Base-by-base conservation (phyloP, 495 filamentous ascomycete species). In the Podospora conica region DNA sequence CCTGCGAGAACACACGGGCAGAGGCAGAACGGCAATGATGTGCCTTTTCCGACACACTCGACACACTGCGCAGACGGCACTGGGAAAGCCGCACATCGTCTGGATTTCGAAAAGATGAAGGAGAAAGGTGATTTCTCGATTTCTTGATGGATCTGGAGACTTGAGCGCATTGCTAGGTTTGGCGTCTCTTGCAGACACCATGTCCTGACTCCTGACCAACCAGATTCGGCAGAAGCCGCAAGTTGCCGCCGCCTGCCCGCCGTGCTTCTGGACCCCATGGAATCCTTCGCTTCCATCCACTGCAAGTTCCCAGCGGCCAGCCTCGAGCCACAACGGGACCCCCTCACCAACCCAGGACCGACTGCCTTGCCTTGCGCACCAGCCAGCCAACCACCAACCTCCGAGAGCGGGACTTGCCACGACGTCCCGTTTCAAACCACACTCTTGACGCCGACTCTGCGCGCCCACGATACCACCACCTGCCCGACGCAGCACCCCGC, bases 321-420 rank as follows among this genome's bases (percentile, higher is more conserved):
- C 55, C 22, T 27, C 25, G 60, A 31, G 61, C 66, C 57, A 68
- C 62, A 63, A 25, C 63, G 58, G 63, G 21, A 54, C 54, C 65
- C 60, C 60, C 65, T 40, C 58, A 55, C 29, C 28, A 57, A 62
- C 25, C 58, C 63, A 29, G 48, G 48, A 48, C 18, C 33, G 61
- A 60, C 24, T 61, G 60, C 60, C 59, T 63, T 53, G 48, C 66
- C 70, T 66, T 70, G 67, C 67, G 63, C 65, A 65, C 72, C 70
- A 69, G 70, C 72, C 70, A 74, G 67, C 72, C 72, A 73, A 48
- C 40, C 65, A 66, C 73, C 74, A 72, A 71, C 63, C 66, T 72
- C 71, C 67, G 70, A 71, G 71, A 71, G 65, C 67, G 74, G 74
- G 67, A 65, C 65, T 70, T 68, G 67, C 71, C 74, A 72, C 69